Percentiles rank a stretch among this genome's conserved stretches.
These are phyloP conservation scores for Aurantiochytrium sp. DNA, from an alignment of 108 stramenopile species.

Conservation along the genomic window DNA sequence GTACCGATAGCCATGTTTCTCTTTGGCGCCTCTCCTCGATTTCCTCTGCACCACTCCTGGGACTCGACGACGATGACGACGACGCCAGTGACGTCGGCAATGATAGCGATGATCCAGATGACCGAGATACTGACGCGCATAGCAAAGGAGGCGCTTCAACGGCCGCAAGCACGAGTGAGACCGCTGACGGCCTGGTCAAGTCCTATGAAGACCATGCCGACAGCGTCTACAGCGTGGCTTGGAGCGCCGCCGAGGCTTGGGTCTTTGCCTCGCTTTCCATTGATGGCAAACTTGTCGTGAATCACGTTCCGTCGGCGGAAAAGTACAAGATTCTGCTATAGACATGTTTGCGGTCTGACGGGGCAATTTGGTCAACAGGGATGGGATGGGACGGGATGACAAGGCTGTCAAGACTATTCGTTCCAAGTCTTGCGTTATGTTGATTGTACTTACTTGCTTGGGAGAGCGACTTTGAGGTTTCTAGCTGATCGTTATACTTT, in stretches of 20 bases:
- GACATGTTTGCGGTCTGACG: not conserved
- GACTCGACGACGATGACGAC: constrained; percentile 44
- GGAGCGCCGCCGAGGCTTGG: constrained; percentile 92
- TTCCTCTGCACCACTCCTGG: constrained; percentile 81
- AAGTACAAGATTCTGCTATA: constrained; percentile 98
- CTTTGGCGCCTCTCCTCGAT: constrained; percentile 87
- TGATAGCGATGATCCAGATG: not conserved
- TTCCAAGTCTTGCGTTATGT: too few species aligned
- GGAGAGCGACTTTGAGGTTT: too few species aligned
- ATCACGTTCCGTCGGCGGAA: constrained; percentile 93
- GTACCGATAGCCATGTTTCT: constrained; percentile 80
- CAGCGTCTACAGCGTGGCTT: constrained; percentile 69
- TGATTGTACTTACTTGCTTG: too few species aligned
- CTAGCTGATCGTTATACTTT: too few species aligned
- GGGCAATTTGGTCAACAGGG: too few species aligned
- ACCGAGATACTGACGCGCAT: not conserved
- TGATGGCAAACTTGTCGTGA: constrained; percentile 78
- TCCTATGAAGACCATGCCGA: constrained; percentile 68
- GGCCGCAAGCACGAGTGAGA: constrained; percentile 9
- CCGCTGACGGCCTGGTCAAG: constrained; percentile 67
- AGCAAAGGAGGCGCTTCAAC: not conserved
- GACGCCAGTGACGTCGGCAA: constrained; percentile 35
- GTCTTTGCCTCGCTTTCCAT: constrained; percentile 73
- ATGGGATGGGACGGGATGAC: too few species aligned
- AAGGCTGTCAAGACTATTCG: too few species aligned